A percentile compares a stretch with the other conserved stretches of the same genome.
Evolutionary conservation across 2,329 filamentous ascomycete genomes (phyloP).

Genomic region (Aspergillus carbonarius): DNA sequence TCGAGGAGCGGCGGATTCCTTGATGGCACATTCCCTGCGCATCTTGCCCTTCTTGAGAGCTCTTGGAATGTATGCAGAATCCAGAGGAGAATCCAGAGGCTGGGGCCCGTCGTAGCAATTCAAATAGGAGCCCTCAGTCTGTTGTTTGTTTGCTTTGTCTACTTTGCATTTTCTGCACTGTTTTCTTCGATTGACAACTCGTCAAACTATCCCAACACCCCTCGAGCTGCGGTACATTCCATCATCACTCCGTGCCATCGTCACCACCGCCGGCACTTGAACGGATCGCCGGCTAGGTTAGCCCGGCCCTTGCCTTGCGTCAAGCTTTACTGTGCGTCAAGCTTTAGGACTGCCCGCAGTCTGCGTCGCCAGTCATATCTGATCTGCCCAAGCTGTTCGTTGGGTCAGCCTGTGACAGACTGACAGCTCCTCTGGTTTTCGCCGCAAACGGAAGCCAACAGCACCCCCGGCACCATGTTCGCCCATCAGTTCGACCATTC

Average conservation of each 20-base stretch:
- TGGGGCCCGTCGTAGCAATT: slow-evolving; percentile 32
- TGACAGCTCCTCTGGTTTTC: slow-evolving; percentile 19
- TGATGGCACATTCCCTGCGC: slow-evolving; percentile 34
- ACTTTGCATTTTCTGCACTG: slow-evolving; percentile 43
- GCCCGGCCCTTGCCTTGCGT: slow-evolving; percentile 20
- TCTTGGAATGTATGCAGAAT: slow-evolving; percentile 38
- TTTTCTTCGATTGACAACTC: slow-evolving; percentile 39
- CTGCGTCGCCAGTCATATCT: slow-evolving; percentile 33
- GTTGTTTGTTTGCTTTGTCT: slow-evolving; percentile 47
- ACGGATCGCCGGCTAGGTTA: slow-evolving; percentile 23
- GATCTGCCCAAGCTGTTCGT: slow-evolving; percentile 11
- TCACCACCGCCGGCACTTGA: not conserved
- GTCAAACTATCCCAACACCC: slow-evolving; percentile 33
- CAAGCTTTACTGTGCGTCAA: slow-evolving; percentile 18
- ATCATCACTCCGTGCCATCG: slow-evolving; percentile 13
- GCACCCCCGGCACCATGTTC: slow-evolving; percentile 49
- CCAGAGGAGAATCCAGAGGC: slow-evolving; percentile 33
- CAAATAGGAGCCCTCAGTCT: slow-evolving; percentile 39
- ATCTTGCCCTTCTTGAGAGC: slow-evolving; percentile 33
- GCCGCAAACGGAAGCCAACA: slow-evolving; percentile 50
- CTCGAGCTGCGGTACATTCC: slow-evolving; percentile 20
- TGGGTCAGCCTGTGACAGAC: slow-evolving; percentile 23
- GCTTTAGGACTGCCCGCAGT: slow-evolving; percentile 8
- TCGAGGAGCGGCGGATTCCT: slow-evolving; percentile 21
- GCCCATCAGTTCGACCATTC: slow-evolving; percentile 51